These are phyloP conservation scores for Colletotrichum liriopes DNA, from an alignment of 2,329 filamentous ascomycete genomes.

Conservation along the genomic window DNA sequence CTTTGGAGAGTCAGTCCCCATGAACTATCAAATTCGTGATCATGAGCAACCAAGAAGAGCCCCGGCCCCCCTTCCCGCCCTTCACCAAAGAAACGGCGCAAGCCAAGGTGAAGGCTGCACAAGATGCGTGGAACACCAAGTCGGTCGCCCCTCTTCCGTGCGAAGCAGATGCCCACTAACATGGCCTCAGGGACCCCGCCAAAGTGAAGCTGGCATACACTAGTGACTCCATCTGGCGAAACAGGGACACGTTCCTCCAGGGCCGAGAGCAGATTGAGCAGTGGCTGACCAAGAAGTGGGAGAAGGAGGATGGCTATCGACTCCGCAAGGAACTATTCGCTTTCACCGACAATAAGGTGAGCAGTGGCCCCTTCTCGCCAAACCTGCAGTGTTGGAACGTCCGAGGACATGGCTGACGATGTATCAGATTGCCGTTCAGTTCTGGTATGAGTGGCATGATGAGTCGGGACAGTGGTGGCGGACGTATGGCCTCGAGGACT, in stretches of 20 bases:
- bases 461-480: slow-evolving; percentile 82
- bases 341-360: slow-evolving; percentile 76
- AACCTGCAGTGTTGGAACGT: neutral
- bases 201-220: slow-evolving; percentile 82
- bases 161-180: slow-evolving; percentile 2
- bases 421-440: slow-evolving; percentile 83
- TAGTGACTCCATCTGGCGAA: slow-evolving; percentile 84
- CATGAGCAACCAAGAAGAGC: slow-evolving; percentile 36
- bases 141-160: slow-evolving; percentile 53
- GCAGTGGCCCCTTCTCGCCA: neutral
- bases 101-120: slow-evolving; percentile 86
- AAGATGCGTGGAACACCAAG: slow-evolving; percentile 87
- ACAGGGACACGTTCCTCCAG: slow-evolving; percentile 78
- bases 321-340: slow-evolving; percentile 89
- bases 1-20: too few species aligned
- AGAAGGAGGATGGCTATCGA: slow-evolving; percentile 78
- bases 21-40: neutral
- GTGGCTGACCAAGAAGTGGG: slow-evolving; percentile 83
- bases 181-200: slow-evolving; percentile 70
- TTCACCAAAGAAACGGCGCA: slow-evolving; percentile 80
- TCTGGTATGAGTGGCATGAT: slow-evolving; percentile 90
- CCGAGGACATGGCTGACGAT: neutral
- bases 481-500: slow-evolving; percentile 88
- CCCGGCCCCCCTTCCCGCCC: slow-evolving; percentile 72
- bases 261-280: slow-evolving; percentile 78